Conservation (phyloP, 106 monocot species). For the Iris macrosiphon region DNA sequence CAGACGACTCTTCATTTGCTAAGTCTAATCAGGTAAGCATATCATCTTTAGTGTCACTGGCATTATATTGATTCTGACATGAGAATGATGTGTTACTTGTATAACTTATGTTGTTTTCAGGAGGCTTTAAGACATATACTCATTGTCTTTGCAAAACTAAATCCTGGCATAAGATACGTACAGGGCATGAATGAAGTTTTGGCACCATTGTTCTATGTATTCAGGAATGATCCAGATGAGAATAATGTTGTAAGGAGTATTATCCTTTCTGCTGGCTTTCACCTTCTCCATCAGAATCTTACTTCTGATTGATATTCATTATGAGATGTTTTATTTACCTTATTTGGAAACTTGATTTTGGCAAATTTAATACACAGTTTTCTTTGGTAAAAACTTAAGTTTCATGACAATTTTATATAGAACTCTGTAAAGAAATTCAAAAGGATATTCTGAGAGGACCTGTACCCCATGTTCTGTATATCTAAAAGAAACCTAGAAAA, state of each 20-base stretch:
- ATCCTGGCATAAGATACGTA: slow-evolving; percentile 95
- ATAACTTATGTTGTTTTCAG: slow-evolving; percentile 36
- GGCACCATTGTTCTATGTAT: slow-evolving; percentile 86
- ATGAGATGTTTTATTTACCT: too few relatives aligned
- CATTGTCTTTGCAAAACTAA: slow-evolving; percentile 86
- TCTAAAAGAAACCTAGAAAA: too few relatives aligned
- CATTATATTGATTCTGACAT: neutral
- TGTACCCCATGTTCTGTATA: too few relatives aligned
- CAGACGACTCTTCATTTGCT: slow-evolving; percentile 51
- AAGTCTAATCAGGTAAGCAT: slow-evolving; percentile 68
- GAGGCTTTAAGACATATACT: slow-evolving; percentile 76
- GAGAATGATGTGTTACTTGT: neutral
- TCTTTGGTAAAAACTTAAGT: too few relatives aligned
- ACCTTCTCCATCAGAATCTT: neutral
- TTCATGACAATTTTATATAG: too few relatives aligned
- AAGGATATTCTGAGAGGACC: too few relatives aligned
- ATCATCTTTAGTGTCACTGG: neutral
- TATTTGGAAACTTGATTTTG: too few relatives aligned
- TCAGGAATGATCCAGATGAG: slow-evolving; percentile 75
- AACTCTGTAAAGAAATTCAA: too few relatives aligned
- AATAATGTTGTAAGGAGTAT: slow-evolving; percentile 57
- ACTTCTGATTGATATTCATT: neutral
- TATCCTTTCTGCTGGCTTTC: neutral
- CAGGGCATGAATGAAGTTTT: slow-evolving; percentile 99
- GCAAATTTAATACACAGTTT: too few relatives aligned